Conservation (phyloP, 148 eudicot genomes). For the Simmondsia chinensis region DNA sequence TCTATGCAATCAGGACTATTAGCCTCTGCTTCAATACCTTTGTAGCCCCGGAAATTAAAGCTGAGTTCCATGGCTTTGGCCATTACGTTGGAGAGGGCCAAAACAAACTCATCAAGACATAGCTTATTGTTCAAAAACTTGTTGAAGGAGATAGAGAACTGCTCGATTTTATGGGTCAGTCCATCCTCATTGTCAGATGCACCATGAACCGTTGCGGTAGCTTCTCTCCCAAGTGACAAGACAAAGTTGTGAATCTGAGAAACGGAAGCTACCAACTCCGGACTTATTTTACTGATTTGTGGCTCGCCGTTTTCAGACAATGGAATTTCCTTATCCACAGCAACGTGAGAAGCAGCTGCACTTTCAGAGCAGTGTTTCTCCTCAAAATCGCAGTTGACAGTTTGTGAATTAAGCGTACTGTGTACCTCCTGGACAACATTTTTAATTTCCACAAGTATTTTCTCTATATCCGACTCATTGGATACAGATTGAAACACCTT, state of each 20-base stretch:
- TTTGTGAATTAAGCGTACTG: conserved; percentile 26
- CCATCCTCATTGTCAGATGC: conserved; percentile 34
- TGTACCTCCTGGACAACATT: conserved; percentile 39
- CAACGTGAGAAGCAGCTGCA: conserved; percentile 20
- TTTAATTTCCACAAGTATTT: conserved; percentile 47
- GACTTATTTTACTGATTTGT: conserved; percentile 10
- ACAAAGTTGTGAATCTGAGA: conserved; percentile 57
- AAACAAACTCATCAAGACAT: conserved; percentile 46
- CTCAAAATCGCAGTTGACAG: conserved; percentile 24
- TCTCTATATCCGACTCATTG: conserved; percentile 42
- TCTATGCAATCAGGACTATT: conserved; percentile 81
- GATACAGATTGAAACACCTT: conserved; percentile 44
- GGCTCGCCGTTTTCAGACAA: conserved; percentile 23
- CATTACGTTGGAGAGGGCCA: conserved; percentile 58
- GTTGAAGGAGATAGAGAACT: conserved; percentile 44
- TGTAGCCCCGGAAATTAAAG: conserved; percentile 50
- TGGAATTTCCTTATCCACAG: conserved; percentile 32
- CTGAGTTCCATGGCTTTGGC: conserved; percentile 49
- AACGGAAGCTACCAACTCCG: conserved; percentile 42
- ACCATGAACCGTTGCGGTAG: conserved; percentile 27
- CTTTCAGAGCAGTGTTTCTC: conserved; percentile 30
- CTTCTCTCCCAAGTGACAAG: conserved; percentile 52
- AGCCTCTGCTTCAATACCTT: conserved; percentile 42
- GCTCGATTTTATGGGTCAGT: conserved; percentile 34
- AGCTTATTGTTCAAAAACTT: conserved; percentile 32